Percentiles rank a stretch among this genome's conserved stretches.
Evolutionary conservation across 352 stramenopile species (phyloP).

Genomic region (Globisporangium emineosum): DNA sequence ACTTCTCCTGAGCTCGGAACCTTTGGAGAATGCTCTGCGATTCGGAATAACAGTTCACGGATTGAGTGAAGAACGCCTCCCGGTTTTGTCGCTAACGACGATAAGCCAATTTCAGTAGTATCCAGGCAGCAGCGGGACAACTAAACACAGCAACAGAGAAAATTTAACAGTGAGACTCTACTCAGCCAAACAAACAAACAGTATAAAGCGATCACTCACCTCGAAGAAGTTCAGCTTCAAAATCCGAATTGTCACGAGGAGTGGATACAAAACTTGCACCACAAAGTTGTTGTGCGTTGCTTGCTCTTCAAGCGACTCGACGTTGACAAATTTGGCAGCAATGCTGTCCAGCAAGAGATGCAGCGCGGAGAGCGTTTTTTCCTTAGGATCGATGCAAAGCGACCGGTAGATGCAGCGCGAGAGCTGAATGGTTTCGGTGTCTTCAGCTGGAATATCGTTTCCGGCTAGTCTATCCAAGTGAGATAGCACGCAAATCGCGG

Average conservation of each 20-base stretch:
- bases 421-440: constrained; percentile 73
- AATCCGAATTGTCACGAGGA: constrained; percentile 66
- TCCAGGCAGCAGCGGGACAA: constrained; percentile 70
- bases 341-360: constrained; percentile 49
- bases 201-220: constrained; percentile 33
- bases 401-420: constrained; percentile 74
- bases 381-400: constrained; percentile 78
- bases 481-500: constrained; percentile 67
- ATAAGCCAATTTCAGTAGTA: constrained; percentile 53
- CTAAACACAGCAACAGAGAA: constrained; percentile 24
- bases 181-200: too few relatives aligned
- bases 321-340: constrained; percentile 24
- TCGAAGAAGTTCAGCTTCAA: constrained; percentile 89
- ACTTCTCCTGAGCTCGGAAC: constrained; percentile 31
- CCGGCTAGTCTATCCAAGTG: constrained; percentile 78
- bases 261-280: constrained; percentile 62
- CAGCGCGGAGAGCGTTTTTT: constrained; percentile 66
- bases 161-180: background rate
- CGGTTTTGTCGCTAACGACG: constrained; percentile 25
- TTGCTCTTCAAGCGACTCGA: constrained; percentile 11
- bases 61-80: constrained; percentile 51
- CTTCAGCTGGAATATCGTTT: constrained; percentile 69
- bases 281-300: constrained; percentile 21
- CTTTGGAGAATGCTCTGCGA: constrained; percentile 51
- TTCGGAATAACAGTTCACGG: constrained; percentile 63